Conservation (phyloP, 2,329 filamentous ascomycete genomes). For the Eutypella sp. region DNA sequence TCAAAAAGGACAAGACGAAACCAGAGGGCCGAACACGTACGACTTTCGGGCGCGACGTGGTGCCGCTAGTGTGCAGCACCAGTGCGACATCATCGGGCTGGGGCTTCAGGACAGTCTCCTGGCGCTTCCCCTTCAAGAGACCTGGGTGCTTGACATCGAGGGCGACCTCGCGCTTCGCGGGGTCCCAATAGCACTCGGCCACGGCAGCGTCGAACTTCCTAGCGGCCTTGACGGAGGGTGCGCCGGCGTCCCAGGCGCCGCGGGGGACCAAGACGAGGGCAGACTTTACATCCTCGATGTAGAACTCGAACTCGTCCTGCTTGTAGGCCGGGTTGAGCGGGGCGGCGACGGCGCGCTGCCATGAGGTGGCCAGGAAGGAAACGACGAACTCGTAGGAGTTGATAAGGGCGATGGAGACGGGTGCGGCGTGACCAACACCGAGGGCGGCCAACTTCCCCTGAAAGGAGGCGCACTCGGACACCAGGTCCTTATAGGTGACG, state of each 20-base stretch:
- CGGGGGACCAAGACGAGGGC: constrained; percentile 71
- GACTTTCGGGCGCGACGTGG: constrained; percentile 80
- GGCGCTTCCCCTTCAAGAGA: constrained; percentile 47
- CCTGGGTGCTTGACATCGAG: constrained; percentile 75
- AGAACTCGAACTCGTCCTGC: constrained; percentile 87
- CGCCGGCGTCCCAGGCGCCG: constrained; percentile 61
- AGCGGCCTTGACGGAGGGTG: constrained; percentile 70
- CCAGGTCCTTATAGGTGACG: constrained; percentile 66
- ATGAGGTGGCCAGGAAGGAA: constrained; percentile 78
- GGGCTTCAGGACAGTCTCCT: constrained; percentile 39
- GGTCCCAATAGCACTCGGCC: constrained; percentile 80
- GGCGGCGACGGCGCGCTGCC: constrained; percentile 77
- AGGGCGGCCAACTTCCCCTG: constrained; percentile 73
- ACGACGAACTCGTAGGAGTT: constrained; percentile 89
- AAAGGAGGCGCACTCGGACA: constrained; percentile 62
- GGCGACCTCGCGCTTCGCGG: constrained; percentile 56
- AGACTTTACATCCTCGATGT: constrained; percentile 81
- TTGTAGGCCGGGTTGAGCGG: constrained; percentile 88
- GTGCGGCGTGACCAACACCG: constrained; percentile 62
- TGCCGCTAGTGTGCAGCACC: constrained; percentile 77
- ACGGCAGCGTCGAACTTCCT: constrained; percentile 77
- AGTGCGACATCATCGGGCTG: constrained; percentile 76
- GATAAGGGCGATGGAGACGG: constrained; percentile 76
- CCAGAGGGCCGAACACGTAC: constrained; percentile 38
- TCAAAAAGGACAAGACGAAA: background rate